Base-by-base conservation (phyloP, 2,329 filamentous ascomycete genomes). In the Ceratocystis smalleyi region DNA sequence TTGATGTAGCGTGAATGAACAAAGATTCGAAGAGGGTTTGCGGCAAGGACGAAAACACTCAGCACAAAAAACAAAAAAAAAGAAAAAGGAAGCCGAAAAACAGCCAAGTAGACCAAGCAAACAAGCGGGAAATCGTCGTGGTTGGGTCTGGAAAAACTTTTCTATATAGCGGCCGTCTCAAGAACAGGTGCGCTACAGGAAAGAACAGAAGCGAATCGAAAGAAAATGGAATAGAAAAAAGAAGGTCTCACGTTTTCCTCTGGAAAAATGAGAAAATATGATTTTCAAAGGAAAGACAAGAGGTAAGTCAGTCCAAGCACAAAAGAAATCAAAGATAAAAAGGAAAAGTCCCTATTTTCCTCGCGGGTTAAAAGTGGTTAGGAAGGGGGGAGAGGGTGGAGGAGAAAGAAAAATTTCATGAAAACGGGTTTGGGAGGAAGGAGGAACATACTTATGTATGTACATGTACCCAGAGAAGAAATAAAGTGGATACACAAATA, bases 221-320 rank as follows among this genome's bases (percentile, higher is more conserved):
- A 72, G 71, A 49, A 63, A 24, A 62, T 64, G 19, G 63, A 68
- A 75, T 76, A 74, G 76, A 75, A 71, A 72, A 40, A 71, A 71
- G 74, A 73, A 71, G 74, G 75, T 74, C 74, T 63, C 62, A 47
- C 63, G 65, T 64, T 61, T 76, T 77, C 75, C 76, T 66, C 77
- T 77, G 75, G 74, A 77, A 75, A 73, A 73, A 76, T 74, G 72
- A 77, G 75, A 71, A 73, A 75, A 74, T 40, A 73, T 47, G 43
- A 61, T 62, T 55, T 67, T 65, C 59, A 64, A 64, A 65, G 61
- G 63, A 66, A 68, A 68, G 67, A 66, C 66, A 67, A 67, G 61
- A 71, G n/a, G 51, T 45, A 57, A 24, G 68, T 64, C 65, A 45
- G 57, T 59, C 35, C 54, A 59, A 61, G 59, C 45, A 60, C 60